These are phyloP conservation scores for Thelonectria rubi DNA, from an alignment of 2,329 filamentous ascomycete genomes.

Conservation along the genomic window DNA sequence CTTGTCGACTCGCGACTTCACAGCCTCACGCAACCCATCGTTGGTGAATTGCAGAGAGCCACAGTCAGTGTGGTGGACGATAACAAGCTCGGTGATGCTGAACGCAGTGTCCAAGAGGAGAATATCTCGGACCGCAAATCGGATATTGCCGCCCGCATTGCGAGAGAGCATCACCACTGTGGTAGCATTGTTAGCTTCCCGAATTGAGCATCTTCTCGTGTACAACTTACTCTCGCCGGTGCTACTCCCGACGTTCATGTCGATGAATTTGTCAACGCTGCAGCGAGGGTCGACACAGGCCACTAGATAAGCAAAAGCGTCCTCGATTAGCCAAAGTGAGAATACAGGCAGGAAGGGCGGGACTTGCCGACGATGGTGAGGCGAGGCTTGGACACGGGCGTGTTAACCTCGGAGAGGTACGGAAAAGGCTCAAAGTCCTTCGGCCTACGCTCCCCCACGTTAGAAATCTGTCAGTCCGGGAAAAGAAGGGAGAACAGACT, in stretches of 20 bases:
- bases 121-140: slow-evolving; percentile 5
- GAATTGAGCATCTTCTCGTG: background rate
- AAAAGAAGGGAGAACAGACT: background rate
- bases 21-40: slow-evolving; percentile 1
- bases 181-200: background rate
- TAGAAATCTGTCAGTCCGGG: background rate
- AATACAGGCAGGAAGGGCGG: slow-evolving; percentile 1
- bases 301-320: background rate
- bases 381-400: slow-evolving; percentile 4
- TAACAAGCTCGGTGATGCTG: background rate
- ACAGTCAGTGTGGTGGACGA: slow-evolving; percentile 4
- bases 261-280: slow-evolving; percentile 6
- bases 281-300: slow-evolving; percentile 5
- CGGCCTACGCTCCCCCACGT: background rate
- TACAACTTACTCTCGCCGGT: slow-evolving; percentile 8
- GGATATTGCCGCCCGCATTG: slow-evolving; percentile 6
- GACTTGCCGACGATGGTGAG: slow-evolving; percentile 5
- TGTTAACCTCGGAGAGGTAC: background rate
- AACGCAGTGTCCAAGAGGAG: slow-evolving; percentile 3
- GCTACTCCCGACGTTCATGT: slow-evolving; percentile 1
- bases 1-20: slow-evolving; percentile 2
- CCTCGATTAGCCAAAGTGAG: background rate
- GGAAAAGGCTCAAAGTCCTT: slow-evolving; percentile 7
- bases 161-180: slow-evolving; percentile 7
- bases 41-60: slow-evolving; percentile 2